Conservation (phyloP, 2,329 filamentous ascomycete genomes). For the Rugonectria rugulosa region DNA sequence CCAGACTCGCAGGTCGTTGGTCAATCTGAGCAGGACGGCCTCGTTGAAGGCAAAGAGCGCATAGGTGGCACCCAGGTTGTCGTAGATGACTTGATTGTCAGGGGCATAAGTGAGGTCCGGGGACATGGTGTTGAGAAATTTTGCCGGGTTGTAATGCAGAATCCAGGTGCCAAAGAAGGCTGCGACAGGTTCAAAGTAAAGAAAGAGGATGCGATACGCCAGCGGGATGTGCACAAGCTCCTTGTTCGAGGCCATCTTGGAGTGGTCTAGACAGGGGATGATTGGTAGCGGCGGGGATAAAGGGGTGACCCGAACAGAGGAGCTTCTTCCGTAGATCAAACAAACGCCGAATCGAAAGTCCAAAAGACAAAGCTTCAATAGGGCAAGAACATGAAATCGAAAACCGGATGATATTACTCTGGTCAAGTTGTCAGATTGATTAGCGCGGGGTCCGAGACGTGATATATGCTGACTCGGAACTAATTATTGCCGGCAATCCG, state of each 20-base stretch:
- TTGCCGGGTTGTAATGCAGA: conserved; percentile 11
- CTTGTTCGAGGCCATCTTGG: background rate
- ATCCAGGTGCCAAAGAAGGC: conserved; percentile 8
- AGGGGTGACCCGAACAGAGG: no score
- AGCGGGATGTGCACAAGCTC: conserved; percentile 19
- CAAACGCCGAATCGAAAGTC: no score
- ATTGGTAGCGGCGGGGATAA: no score
- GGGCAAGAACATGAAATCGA: no score
- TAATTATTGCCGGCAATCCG: no score
- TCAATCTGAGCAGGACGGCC: conserved; percentile 19
- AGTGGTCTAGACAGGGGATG: no score
- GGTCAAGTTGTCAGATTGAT: no score
- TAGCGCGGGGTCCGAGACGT: no score
- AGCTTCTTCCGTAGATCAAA: no score
- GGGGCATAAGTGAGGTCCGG: conserved; percentile 18
- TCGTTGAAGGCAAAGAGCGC: conserved; percentile 31
- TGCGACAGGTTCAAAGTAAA: conserved; percentile 25
- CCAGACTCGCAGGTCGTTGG: conserved; percentile 24
- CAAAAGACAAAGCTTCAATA: no score
- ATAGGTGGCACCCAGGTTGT: conserved; percentile 28
- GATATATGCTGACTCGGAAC: no score
- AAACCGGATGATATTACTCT: no score
- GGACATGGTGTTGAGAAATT: conserved; percentile 26
- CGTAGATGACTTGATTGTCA: conserved; percentile 28
- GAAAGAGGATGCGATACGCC: conserved; percentile 22